A percentile compares a stretch with the other conserved stretches of the same genome.
phyloP scores from a whole-genome alignment of 768 basidiomycete genomes.

The Termitomyces sp. region DNA sequence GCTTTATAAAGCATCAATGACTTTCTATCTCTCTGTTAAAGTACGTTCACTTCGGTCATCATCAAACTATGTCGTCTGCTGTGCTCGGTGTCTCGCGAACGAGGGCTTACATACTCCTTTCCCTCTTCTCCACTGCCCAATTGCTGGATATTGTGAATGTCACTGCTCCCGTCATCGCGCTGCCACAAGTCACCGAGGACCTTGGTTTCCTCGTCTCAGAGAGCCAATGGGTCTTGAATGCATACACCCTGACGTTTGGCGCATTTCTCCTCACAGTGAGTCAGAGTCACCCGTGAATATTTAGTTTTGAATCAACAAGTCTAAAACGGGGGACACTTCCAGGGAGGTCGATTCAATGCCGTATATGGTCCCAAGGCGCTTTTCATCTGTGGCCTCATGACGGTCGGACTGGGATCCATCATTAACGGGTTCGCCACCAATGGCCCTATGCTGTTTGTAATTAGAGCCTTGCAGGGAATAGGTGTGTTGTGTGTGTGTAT shows the following conservation, averaged over 20 bases:
- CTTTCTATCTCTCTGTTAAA: not conserved
- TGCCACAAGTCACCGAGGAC: conserved; percentile 23
- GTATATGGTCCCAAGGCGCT: conserved; percentile 29
- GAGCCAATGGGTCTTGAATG: conserved; percentile 30
- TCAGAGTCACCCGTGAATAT: not conserved
- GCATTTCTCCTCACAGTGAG: conserved; percentile 25
- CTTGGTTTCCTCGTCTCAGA: conserved; percentile 12
- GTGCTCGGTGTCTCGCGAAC: not conserved
- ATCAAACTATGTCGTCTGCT: not conserved
- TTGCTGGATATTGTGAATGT: conserved; percentile 38
- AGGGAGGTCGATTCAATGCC: conserved; percentile 28
- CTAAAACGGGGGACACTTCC: not conserved
- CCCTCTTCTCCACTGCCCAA: conserved; percentile 30
- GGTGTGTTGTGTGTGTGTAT: conserved; percentile 17
- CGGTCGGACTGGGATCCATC: conserved; percentile 36
- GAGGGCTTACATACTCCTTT: conserved; percentile 11
- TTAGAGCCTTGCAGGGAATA: conserved; percentile 46
- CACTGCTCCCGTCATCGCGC: conserved; percentile 28
- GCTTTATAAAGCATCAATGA: not conserved
- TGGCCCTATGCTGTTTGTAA: conserved; percentile 40
- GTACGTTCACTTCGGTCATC: not conserved
- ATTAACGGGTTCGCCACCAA: conserved; percentile 35
- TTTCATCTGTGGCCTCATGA: conserved; percentile 35
- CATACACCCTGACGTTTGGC: conserved; percentile 34
- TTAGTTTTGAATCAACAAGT: not conserved